A percentile compares a stretch with the other conserved stretches of the same genome.
phyloP scores from a whole-genome alignment of 164 flowering plant genomes.

The Magnolia officinalis region DNA sequence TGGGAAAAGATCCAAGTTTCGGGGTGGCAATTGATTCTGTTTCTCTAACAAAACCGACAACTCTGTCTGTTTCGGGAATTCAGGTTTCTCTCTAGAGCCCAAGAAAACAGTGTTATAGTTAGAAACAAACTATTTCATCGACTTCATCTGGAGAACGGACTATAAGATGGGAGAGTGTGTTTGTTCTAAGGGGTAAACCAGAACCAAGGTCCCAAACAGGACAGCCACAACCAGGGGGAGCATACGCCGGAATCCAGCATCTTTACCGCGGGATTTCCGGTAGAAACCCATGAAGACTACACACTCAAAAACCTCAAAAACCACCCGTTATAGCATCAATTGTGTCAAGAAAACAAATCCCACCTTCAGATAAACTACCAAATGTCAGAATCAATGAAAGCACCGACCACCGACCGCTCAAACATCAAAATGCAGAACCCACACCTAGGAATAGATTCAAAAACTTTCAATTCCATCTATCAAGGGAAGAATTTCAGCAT shows the following conservation, averaged over 20 bases:
- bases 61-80: conserved; percentile 50
- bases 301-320: neutral
- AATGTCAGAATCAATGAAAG: neutral
- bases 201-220: conserved; percentile 34
- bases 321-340: neutral
- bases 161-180: conserved; percentile 21
- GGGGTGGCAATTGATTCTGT: conserved; percentile 61
- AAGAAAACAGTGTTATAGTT: conserved; percentile 1
- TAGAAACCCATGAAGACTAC: conserved; percentile 37
- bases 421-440: neutral
- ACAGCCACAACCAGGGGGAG: conserved; percentile 37
- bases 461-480: neutral
- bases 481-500: neutral
- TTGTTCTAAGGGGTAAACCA: conserved; percentile 32
- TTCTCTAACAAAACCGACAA: conserved; percentile 52
- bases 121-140: conserved; percentile 5
- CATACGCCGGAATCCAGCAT: conserved; percentile 41
- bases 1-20: conserved; percentile 68
- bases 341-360: neutral
- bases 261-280: conserved; percentile 41
- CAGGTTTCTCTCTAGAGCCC: neutral
- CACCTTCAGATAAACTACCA: neutral
- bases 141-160: conserved; percentile 13
- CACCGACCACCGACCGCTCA: too few relatives aligned
- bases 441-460: neutral